Base-by-base conservation (phyloP, 2,329 filamentous ascomycete species). In the Fusarium succisae region DNA sequence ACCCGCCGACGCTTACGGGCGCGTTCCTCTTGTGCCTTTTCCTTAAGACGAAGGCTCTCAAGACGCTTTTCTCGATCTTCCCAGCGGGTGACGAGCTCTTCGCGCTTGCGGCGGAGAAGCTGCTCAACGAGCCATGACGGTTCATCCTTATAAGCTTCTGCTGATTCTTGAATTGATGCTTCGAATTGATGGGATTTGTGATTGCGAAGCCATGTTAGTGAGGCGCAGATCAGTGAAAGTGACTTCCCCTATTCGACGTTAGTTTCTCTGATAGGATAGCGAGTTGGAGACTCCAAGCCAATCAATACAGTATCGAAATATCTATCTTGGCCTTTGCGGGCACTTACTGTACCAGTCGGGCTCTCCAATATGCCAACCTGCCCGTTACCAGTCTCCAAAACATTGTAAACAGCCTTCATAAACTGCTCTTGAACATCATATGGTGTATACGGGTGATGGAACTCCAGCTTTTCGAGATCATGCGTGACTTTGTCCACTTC, bases 341-440 rank as follows among this genome's bases (percentile, higher is more conserved):
- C 22, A 82, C 83, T 73, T 80, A 88, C 88, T 71, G 90, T 93
- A 81, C 95, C 95, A 47, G 95, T 98, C n/a, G 95, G 95, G 51
- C 94, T 97, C 80, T 98, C 95, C 51, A 98, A 91, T 48, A 98
- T 95, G 37, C 94, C 95, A 53, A 98, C 87, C 79, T 95, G 94
- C 14, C 93, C 92, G 47, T 92, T 82, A 9, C 89, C 89, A 30
- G 79, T 79, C 75, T 97, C 91, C 32, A 98, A 89, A 69, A 94
- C 94, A 56, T 90, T 84, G 80, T 97, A 98, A 10, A 96, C 88
- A 2, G 92, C 89, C 75, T 87, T 91, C 95, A 98, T 98, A 79
- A 98, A 97, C 75, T 96, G 86, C 50, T 92, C 87, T 79, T 98
- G 95, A 48, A 98, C 96, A 59, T 93, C 89, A 81, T 98, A 98